phyloP scores from a whole-genome alignment of 768 basidiomycete species.

The Pulveroboletus sp. region DNA sequence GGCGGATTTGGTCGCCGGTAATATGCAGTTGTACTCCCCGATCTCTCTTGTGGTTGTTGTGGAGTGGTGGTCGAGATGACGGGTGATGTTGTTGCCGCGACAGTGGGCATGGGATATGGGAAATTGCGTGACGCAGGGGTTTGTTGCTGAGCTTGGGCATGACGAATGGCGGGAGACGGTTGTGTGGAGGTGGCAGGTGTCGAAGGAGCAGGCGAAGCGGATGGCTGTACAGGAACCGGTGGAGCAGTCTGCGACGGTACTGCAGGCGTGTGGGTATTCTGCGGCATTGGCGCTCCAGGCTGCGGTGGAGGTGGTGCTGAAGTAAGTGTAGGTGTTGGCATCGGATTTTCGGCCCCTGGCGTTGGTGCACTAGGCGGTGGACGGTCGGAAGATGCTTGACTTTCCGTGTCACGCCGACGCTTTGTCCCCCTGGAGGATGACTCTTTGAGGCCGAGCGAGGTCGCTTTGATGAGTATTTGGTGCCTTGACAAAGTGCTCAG shows the following conservation, averaged over 20 bases:
- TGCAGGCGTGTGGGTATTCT: conserved; percentile 29
- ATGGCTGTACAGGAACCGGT: conserved; percentile 23
- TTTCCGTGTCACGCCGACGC: conserved; percentile 47
- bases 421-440: conserved; percentile 62
- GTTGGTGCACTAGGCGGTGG: conserved; percentile 19
- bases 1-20: conserved; percentile 45
- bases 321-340: conserved; percentile 11
- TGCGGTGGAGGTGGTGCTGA: conserved; percentile 27
- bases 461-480: conserved; percentile 80
- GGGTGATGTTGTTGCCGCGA: conserved; percentile 58
- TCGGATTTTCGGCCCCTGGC: conserved; percentile 16
- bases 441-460: conserved; percentile 71
- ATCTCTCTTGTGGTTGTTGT: conserved; percentile 33
- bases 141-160: conserved; percentile 30
- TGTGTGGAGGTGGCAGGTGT: conserved; percentile 31
- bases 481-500: conserved; percentile 43
- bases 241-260: conserved; percentile 29
- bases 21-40: conserved; percentile 40
- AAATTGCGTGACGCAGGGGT: conserved; percentile 28
- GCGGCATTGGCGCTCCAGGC: conserved; percentile 14
- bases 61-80: conserved; percentile 40
- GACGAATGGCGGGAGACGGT: conserved; percentile 33
- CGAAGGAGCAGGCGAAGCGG: conserved; percentile 32
- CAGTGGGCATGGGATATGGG: conserved; percentile 73
- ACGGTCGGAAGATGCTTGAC: conserved; percentile 25